These are phyloP conservation scores for Fusarium oligoseptatum DNA, from an alignment of 2,329 filamentous ascomycete species.

Conservation along the genomic window DNA sequence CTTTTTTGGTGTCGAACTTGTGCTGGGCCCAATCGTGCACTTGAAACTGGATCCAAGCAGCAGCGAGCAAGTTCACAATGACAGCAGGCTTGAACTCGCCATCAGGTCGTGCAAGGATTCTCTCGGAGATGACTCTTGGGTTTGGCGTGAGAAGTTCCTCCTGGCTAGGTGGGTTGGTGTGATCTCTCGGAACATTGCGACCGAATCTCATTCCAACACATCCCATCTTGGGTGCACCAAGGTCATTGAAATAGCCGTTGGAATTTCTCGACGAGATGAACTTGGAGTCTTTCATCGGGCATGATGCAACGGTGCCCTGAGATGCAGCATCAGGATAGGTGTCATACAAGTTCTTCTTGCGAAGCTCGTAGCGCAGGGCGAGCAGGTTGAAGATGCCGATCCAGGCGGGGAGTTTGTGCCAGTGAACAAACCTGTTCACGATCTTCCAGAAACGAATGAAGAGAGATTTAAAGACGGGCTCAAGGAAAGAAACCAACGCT, in stretches of 20 bases:
- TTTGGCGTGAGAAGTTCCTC: slow-evolving; percentile 17
- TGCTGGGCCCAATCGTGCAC: slow-evolving; percentile 32
- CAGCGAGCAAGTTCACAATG: slow-evolving; percentile 29
- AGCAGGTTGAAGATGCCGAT: slow-evolving; percentile 28
- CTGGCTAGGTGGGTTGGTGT: slow-evolving; percentile 5
- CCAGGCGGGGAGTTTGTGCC: slow-evolving; percentile 30
- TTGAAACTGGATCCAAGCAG: slow-evolving; percentile 32
- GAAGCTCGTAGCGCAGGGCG: slow-evolving; percentile 31
- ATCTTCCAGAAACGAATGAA: slow-evolving; percentile 27
- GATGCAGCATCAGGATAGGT: slow-evolving; percentile 19
- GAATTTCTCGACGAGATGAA: slow-evolving; percentile 15
- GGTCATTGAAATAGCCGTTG: slow-evolving; percentile 21
- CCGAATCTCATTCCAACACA: slow-evolving; percentile 29
- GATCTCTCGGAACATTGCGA: slow-evolving; percentile 20
- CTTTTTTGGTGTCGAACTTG: neutral
- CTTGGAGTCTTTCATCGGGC: slow-evolving; percentile 28
- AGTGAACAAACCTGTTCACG: slow-evolving; percentile 15
- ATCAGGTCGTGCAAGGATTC: slow-evolving; percentile 21
- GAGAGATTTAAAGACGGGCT: slow-evolving; percentile 2
- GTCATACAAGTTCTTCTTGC: slow-evolving; percentile 26
- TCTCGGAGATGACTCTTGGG: slow-evolving; percentile 16
- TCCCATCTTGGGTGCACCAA: slow-evolving; percentile 21
- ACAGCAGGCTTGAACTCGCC: slow-evolving; percentile 29
- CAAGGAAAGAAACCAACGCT: neutral
- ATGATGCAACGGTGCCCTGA: neutral